Percentiles rank a stretch among this genome's conserved stretches.
phyloP scores from a whole-genome alignment of 352 stramenopile species.

The Pseudoperonospora humuli region DNA sequence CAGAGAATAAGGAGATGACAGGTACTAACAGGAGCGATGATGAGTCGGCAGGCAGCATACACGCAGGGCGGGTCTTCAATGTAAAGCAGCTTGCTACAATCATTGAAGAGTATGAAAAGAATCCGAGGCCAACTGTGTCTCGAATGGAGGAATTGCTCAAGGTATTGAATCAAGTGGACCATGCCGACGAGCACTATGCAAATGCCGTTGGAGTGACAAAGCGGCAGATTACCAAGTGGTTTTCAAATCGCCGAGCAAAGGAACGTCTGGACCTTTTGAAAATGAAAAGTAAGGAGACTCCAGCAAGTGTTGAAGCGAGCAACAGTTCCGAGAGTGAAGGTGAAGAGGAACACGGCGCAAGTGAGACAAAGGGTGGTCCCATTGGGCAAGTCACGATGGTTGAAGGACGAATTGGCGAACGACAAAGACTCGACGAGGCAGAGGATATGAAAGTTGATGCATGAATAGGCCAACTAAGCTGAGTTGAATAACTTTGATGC shows the following conservation, averaged over 20 bases:
- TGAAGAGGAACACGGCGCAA: conserved; percentile 21
- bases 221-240: conserved; percentile 80
- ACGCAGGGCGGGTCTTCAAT: conserved; percentile 72
- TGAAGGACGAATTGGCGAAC: neutral
- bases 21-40: conserved; percentile 16
- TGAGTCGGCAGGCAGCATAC: conserved; percentile 16
- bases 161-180: conserved; percentile 64
- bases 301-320: conserved; percentile 14
- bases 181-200: conserved; percentile 46
- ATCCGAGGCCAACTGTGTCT: conserved; percentile 46
- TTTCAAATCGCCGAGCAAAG: conserved; percentile 73
- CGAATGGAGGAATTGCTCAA: conserved; percentile 65
- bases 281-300: conserved; percentile 59
- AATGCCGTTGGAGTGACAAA: conserved; percentile 53
- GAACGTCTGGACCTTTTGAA: conserved; percentile 74
- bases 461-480: conserved; percentile 19
- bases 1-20: conserved; percentile 8
- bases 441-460: conserved; percentile 24
- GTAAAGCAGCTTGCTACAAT: conserved; percentile 80
- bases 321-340: conserved; percentile 37
- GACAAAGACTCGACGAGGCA: neutral
- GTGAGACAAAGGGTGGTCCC: conserved; percentile 12
- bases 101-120: conserved; percentile 83
- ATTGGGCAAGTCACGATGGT: conserved; percentile 14
- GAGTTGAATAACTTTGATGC: conserved; percentile 16